Evolutionary conservation across 2,329 filamentous ascomycete species (phyloP).

Genomic region (Simplicillium sp.): DNA sequence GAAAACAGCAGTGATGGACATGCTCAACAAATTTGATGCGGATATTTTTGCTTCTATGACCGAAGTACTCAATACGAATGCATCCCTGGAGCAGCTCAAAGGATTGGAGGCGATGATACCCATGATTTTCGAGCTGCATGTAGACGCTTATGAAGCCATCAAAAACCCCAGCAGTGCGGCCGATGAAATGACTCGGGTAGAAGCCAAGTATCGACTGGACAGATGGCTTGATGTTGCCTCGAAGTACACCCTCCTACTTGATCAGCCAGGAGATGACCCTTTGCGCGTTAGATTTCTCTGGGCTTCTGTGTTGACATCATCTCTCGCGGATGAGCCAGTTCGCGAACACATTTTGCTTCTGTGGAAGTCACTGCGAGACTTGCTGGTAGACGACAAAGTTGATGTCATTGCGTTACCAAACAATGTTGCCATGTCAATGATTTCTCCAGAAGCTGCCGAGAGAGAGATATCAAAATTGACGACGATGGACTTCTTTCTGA

Average conservation of each 20-base stretch:
- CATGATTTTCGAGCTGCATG: conserved; percentile 52
- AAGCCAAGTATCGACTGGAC: conserved; percentile 38
- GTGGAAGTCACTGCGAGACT: conserved; percentile 49
- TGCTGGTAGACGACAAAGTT: conserved; percentile 29
- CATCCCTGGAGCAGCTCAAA: conserved; percentile 14
- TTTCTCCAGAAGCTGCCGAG: conserved; percentile 76
- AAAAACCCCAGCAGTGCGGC: conserved; percentile 47
- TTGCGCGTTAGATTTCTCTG: conserved; percentile 46
- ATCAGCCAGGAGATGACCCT: conserved; percentile 22
- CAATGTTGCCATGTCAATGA: conserved; percentile 78
- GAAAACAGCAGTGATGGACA: conserved; percentile 46
- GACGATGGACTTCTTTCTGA: conserved; percentile 93
- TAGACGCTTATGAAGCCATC: conserved; percentile 51
- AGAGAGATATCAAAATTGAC: conserved; percentile 86
- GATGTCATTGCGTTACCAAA: conserved; percentile 60
- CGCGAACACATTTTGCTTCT: conserved; percentile 48
- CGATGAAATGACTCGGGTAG: conserved; percentile 35
- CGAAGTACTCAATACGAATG: conserved; percentile 25
- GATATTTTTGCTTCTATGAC: conserved; percentile 37
- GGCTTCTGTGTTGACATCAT: conserved; percentile 45
- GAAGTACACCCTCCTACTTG: conserved; percentile 27
- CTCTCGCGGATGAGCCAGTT: conserved; percentile 40
- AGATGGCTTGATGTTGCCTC: conserved; percentile 44
- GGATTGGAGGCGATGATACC: conserved; percentile 37
- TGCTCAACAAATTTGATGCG: conserved; percentile 44